Base-by-base conservation (phyloP, 2,329 filamentous ascomycete species). In the Domatiomyces globalis region DNA sequence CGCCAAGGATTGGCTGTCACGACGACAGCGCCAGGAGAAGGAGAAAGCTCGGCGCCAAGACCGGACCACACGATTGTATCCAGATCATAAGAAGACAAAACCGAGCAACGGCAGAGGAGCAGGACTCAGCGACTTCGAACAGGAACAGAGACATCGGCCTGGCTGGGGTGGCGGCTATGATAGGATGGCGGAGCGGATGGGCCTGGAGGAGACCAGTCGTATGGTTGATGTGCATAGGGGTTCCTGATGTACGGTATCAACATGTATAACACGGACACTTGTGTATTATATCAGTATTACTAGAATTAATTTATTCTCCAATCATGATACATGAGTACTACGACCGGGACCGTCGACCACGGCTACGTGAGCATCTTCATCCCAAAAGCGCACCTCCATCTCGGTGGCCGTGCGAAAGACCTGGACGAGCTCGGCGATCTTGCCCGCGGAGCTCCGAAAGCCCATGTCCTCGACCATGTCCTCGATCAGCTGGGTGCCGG, bases 341-440 rank as follows among this genome's bases (percentile, higher is more conserved):
- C 3, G 22, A 3, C 22, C 22, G 22, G 9, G 4, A 39, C 4
- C 33, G 15, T 12, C 33, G 15, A 15, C 5, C 15, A 10, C 47
- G 44, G n/a, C 1, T 33, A 17, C 10, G 51, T 61, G 59, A 45
- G 75, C 59, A 1, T 77, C 79, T 80, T 86, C 85, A 51, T 84
- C 76, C 84, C 84, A 87, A 63, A 87, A 87, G 1, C 76, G 79
- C 56, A 78, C 80, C 66, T 87, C 84, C 75, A 87, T 79, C 77
- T 85, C 65, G 15, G 87, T 94, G n/a, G 84, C 87, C 60, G 88
- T 84, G 46, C 88, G 79, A 63, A 95, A 95, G 48, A 95, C 87
- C 57, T 78, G 74, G 45, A 90, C 80, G 48, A 96, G 70, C 63
- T 94, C 84, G 20, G 20, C 45, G 17, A 22, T 27, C 43, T 45